Evolutionary conservation across 345 rosid species (phyloP), one percentile per base, ranked within the genome.

Genomic region (Reutealis trisperma): DNA sequence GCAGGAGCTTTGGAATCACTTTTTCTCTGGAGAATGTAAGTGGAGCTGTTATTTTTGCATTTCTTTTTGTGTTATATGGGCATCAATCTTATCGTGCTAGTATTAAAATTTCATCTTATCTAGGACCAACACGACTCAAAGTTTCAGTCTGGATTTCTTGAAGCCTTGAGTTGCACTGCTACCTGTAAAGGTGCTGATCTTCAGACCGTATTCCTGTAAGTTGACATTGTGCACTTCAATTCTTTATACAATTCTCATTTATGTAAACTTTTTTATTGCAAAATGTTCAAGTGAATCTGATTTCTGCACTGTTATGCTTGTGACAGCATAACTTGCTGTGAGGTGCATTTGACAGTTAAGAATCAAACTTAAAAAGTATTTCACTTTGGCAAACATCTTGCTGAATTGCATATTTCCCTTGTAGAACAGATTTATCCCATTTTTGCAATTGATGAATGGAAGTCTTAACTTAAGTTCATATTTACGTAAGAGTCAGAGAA

Each of bases 121-220:
- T 72, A 54, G 73, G 79, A 19, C 44, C 54, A 60, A 22, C 15
- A 68, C 25, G 24, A 54, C 59, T 67, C 60, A 12, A 14, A 21
- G 34, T 18, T 54, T 27, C 24, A 67, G 41, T 66, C n/a, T 57
- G 63, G 68, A 15, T n/a, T 49, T 47, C 54, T 27, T 1, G 61
- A 78, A 13, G 74, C 32, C 8, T 64, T 76, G 55, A 65, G 37
- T 61, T 62, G 55, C 75, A 67, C 11, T 55, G 58, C 57, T 3
- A n/a, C 24, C 61, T 18, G 44, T 49, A 24, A 37, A 59, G 63
- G 32, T 25, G 71, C 18, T 16, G 67, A 25, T 21, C 32, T 62
- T 14, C 45, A 4, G 22, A 6, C 66, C 67, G 45, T 65, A 34
- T 75, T 27, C 12, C 51, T 65, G 74, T 59, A 54, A 82, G 76